A percentile compares a stretch with the other conserved stretches of the same genome.
Conservation (phyloP, 495 filamentous ascomycete genomes). For the Penicillium samsonianum region DNA sequence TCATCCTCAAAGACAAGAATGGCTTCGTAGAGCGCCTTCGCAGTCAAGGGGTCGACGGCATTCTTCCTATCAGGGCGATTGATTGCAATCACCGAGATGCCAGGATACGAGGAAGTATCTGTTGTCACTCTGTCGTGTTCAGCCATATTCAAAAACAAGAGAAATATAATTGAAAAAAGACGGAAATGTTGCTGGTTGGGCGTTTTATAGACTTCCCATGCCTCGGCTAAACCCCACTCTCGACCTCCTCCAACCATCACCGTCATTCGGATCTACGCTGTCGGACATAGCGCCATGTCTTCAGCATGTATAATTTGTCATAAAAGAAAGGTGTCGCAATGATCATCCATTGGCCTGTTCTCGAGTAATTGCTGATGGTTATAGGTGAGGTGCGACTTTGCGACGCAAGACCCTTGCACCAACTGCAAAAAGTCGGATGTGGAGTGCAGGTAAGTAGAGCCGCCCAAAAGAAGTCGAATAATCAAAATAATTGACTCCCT, state of each 20-base stretch:
- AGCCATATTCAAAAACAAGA: slow-evolving; percentile 13
- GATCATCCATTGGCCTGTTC: neutral
- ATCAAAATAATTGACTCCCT: neutral
- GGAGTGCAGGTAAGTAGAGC: slow-evolving; percentile 28
- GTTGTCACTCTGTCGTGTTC: slow-evolving; percentile 5
- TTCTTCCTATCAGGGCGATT: slow-evolving; percentile 44
- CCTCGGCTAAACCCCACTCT: slow-evolving; percentile 28
- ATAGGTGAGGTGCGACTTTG: slow-evolving; percentile 32
- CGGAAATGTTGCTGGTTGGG: neutral
- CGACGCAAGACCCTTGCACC: slow-evolving; percentile 33
- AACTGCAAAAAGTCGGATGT: slow-evolving; percentile 33
- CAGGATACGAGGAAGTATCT: slow-evolving; percentile 24
- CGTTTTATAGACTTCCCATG: slow-evolving; percentile 9
- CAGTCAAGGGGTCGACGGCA: slow-evolving; percentile 42
- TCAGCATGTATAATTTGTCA: slow-evolving; percentile 35
- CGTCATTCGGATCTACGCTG: slow-evolving; percentile 7
- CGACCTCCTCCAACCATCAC: slow-evolving; percentile 21
- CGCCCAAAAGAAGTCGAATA: neutral
- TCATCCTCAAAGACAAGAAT: slow-evolving; percentile 48
- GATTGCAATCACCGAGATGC: slow-evolving; percentile 48
- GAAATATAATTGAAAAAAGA: neutral
- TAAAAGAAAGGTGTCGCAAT: slow-evolving; percentile 28
- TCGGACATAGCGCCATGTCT: slow-evolving; percentile 23
- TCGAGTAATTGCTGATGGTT: slow-evolving; percentile 7
- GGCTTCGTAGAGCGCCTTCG: slow-evolving; percentile 39